Percentiles rank a stretch among this genome's conserved stretches.
These are phyloP conservation scores for Emmonsiellopsis sp. DNA, from an alignment of 2,329 filamentous ascomycete genomes.

Conservation along the genomic window DNA sequence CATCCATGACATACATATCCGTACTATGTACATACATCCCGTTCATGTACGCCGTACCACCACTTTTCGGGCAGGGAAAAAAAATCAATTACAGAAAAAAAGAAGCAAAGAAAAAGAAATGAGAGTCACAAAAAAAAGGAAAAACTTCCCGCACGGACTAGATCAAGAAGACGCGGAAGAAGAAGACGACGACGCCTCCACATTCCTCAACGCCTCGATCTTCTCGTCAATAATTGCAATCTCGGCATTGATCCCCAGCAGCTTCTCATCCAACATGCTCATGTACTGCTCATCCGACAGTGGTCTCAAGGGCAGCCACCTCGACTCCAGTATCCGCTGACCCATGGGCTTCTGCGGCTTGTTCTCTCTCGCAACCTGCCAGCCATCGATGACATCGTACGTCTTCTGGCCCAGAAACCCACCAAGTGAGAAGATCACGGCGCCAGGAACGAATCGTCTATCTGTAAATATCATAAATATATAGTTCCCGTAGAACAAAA, in stretches of 20 bases:
- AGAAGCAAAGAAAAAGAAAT: neutral
- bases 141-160: neutral
- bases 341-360: slow-evolving; percentile 31
- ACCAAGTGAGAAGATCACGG: slow-evolving; percentile 49
- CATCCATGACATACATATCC: neutral
- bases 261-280: slow-evolving; percentile 59
- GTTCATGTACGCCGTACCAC: neutral
- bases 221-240: slow-evolving; percentile 71
- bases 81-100: neutral
- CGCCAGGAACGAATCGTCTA: slow-evolving; percentile 50
- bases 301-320: slow-evolving; percentile 61
- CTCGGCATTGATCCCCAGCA: slow-evolving; percentile 62
- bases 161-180: too few relatives aligned
- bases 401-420: slow-evolving; percentile 48
- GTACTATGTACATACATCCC: neutral
- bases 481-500: slow-evolving; percentile 14
- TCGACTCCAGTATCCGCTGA: slow-evolving; percentile 48
- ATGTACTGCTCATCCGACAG: slow-evolving; percentile 66
- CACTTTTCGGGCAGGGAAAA: neutral
- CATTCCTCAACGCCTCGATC: slow-evolving; percentile 46
- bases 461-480: slow-evolving; percentile 32
- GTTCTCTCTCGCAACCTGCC: slow-evolving; percentile 29
- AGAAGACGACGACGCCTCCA: neutral
- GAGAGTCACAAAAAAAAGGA: neutral
- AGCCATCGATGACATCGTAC: slow-evolving; percentile 44